Conservation (phyloP, 2,329 filamentous ascomycete genomes). For the Cordyceps farinosa region DNA sequence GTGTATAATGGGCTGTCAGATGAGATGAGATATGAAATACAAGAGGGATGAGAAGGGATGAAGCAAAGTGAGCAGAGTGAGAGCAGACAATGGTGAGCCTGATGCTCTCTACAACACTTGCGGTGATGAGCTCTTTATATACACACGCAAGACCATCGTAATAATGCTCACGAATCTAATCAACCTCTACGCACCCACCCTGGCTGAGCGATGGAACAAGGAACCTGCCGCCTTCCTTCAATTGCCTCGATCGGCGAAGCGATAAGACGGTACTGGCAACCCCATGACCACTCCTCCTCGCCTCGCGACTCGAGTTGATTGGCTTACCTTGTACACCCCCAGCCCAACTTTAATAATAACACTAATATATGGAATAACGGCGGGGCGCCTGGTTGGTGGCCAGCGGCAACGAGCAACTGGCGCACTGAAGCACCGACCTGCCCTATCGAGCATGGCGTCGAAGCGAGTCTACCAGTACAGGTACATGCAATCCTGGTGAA, state of each 20-base stretch:
- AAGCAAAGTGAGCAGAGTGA: too few species aligned
- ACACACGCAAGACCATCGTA: not conserved
- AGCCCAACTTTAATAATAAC: not conserved
- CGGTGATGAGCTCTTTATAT: not conserved
- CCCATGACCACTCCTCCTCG: not conserved
- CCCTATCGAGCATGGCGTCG: constrained; percentile 4
- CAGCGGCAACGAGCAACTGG: not conserved
- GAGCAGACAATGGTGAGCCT: not conserved
- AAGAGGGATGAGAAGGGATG: too few species aligned
- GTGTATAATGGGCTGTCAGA: not conserved
- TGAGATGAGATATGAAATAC: not conserved
- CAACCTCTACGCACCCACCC: not conserved
- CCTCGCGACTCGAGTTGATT: not conserved
- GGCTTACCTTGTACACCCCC: not conserved
- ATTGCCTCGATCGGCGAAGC: not conserved
- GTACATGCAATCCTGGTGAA: too few species aligned
- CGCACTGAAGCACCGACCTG: not conserved
- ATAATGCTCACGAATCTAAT: not conserved
- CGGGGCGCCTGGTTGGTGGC: not conserved
- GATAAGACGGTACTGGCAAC: too few species aligned
- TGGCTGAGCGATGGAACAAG: not conserved
- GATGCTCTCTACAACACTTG: not conserved
- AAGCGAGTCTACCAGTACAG: too few species aligned
- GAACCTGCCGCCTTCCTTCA: not conserved
- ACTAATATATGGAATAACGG: not conserved